phyloP scores from a whole-genome alignment of 805 yeast genomes.

The Vanderwaltozyma polyspora region DNA sequence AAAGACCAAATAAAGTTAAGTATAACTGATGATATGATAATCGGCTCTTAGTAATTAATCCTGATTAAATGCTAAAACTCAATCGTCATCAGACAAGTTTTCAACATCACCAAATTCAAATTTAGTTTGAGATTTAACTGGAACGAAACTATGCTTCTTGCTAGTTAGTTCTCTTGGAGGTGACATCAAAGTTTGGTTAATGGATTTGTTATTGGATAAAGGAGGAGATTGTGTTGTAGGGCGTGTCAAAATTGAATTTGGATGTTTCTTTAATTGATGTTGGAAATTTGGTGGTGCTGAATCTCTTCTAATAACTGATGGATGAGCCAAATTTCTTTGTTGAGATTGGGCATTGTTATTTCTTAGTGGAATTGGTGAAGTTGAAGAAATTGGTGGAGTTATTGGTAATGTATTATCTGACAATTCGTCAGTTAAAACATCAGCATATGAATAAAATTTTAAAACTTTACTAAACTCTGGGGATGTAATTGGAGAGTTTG shows the following conservation, averaged over 20 bases:
- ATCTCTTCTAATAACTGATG: constrained; percentile 9
- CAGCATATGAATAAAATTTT: constrained; percentile 69
- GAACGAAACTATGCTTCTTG: too few relatives aligned
- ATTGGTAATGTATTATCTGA: background rate
- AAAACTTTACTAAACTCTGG: constrained; percentile 1
- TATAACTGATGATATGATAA: too few relatives aligned
- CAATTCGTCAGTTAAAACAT: constrained; percentile 55
- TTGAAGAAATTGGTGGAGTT: background rate
- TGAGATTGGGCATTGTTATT: background rate
- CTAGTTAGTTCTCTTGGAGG: too few relatives aligned
- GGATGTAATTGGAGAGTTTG: constrained; percentile 1
- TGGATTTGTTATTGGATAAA: too few relatives aligned
- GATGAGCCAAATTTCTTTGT: constrained; percentile 13
- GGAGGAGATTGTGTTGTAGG: constrained; percentile 17
- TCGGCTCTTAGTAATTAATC: too few relatives aligned
- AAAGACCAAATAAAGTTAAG: too few relatives aligned
- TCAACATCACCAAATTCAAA: too few relatives aligned
- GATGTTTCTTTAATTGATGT: constrained; percentile 4
- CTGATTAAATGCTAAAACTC: too few relatives aligned
- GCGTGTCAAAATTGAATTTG: constrained; percentile 9
- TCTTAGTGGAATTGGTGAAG: background rate
- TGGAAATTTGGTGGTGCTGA: constrained; percentile 7
- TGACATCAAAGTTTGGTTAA: too few relatives aligned
- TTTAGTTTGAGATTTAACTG: too few relatives aligned
- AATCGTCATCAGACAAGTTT: too few relatives aligned